phyloP scores from a whole-genome alignment of 2,329 filamentous ascomycete genomes.

The Ophiostoma triangulosporum region DNA sequence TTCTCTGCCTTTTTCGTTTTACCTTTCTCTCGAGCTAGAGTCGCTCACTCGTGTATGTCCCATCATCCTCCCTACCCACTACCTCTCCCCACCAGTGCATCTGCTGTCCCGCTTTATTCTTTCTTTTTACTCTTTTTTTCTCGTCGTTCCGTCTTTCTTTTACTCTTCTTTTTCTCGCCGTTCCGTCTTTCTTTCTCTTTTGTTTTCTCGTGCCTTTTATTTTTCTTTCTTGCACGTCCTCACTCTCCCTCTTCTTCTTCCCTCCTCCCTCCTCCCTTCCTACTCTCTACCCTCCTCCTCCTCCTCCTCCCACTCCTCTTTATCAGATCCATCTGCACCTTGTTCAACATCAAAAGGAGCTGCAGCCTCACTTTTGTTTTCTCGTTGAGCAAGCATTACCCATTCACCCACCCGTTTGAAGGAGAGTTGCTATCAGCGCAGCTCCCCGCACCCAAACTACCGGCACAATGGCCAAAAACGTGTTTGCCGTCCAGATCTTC shows the following conservation, averaged over 20 bases:
- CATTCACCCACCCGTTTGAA: neutral
- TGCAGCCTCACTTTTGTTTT: neutral
- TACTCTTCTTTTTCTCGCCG: neutral
- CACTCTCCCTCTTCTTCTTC: neutral
- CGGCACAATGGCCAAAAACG: constrained; percentile 44
- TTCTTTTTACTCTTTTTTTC: neutral
- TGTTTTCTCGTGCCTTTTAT: neutral
- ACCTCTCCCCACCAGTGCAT: neutral
- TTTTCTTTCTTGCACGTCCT: neutral
- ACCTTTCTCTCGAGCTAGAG: neutral
- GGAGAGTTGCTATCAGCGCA: constrained; percentile 5
- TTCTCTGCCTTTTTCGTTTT: neutral
- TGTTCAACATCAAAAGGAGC: constrained; percentile 1
- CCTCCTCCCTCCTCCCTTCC: neutral
- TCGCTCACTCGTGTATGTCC: neutral
- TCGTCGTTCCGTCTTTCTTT: neutral
- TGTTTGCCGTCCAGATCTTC: constrained; percentile 71
- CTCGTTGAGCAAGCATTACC: neutral
- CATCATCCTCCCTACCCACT: neutral
- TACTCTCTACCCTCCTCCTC: neutral
- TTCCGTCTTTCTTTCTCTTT: neutral
- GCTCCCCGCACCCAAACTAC: neutral
- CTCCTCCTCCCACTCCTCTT: neutral
- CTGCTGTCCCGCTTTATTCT: neutral
- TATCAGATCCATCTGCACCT: constrained; percentile 3